Conservation (phyloP, 2,329 filamentous ascomycete genomes). For the Penicillium sp. region DNA sequence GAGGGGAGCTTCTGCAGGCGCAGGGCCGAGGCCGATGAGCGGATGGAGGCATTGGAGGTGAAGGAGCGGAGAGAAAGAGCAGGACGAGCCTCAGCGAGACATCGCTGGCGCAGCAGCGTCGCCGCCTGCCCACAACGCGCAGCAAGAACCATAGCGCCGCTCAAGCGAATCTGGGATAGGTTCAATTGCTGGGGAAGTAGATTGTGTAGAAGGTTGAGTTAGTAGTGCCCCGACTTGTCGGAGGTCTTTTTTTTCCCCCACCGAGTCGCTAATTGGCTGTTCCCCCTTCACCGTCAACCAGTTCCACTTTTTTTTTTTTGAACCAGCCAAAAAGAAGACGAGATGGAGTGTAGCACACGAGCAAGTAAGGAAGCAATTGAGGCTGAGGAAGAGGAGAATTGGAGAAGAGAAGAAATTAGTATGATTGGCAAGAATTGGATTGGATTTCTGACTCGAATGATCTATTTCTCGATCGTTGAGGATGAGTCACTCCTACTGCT, state of each 20-base stretch:
- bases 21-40: conserved; percentile 40
- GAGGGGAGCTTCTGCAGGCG: conserved; percentile 47
- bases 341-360: conserved; percentile 7
- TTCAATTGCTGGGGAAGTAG: conserved; percentile 32
- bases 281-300: conserved; percentile 31
- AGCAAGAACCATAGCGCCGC: conserved; percentile 53
- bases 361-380: conserved; percentile 12
- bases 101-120: conserved; percentile 50
- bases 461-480: conserved; percentile 9
- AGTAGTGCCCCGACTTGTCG: conserved; percentile 26
- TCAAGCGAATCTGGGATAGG: conserved; percentile 29
- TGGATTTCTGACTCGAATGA: neutral
- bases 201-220: conserved; percentile 30
- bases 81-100: conserved; percentile 46
- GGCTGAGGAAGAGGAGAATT: conserved; percentile 4
- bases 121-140: conserved; percentile 53
- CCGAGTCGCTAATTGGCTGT: conserved; percentile 31
- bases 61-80: conserved; percentile 47
- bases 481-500: conserved; percentile 37
- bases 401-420: conserved; percentile 14
- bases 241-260: conserved; percentile 36
- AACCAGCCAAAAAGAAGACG: conserved; percentile 17
- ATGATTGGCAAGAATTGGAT: neutral
- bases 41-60: conserved; percentile 43
- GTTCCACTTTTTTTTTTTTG: conserved; percentile 29